Evolutionary conservation across 495 filamentous ascomycete genomes (phyloP), one percentile per base, ranked within the genome.

Genomic region (Penicillium mononematosum): DNA sequence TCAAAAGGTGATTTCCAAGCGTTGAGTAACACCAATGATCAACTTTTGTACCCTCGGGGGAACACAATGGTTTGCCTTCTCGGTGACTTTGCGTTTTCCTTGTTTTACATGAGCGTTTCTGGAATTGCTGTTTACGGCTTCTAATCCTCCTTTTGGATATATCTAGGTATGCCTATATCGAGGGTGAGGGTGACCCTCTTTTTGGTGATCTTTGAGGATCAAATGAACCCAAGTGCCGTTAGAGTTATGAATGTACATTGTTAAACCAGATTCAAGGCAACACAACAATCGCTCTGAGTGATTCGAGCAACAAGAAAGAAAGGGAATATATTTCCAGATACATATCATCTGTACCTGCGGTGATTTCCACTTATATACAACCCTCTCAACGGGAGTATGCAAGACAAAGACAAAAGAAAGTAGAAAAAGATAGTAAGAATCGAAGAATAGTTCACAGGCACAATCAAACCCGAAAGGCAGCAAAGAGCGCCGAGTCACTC

Each of bases 341-440:
- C 12, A 38, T 9, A 2, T 4, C 22, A 43, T 39, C 34, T 42
- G 22, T 4, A 44, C 25, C 25, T 6, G 17, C 45, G 27, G n/a
- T 11, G 16, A 16, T n/a, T 36, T 29, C 43, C n/a, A 19, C 49
- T 10, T 53, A 44, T 53, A 44, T 43, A 53, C 50, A 44, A 53
- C 20, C n/a, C 27, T 32, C 27, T 8, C 5, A 2, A 10, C 27
- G 16, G 22, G 22, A 24, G 10, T 14, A 2, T 25, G 12, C 4
- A 27, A 41, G n/a, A 29, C n/a, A 12, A 43, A 41, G 27, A 53
- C n/a, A 17, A 25, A 20, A 14, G 16, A 27, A 44, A 44, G 22
- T 17, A 27, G 17, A 27, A 0, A 41, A 7, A 17, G 29, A 25
- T 24, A 31, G 27, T 14, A 25, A 29, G 1, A 46, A 29, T 39